Percentiles rank a stretch among this genome's conserved stretches.
phyloP scores from a whole-genome alignment of 768 basidiomycete genomes.

The Suillus alpinus region DNA sequence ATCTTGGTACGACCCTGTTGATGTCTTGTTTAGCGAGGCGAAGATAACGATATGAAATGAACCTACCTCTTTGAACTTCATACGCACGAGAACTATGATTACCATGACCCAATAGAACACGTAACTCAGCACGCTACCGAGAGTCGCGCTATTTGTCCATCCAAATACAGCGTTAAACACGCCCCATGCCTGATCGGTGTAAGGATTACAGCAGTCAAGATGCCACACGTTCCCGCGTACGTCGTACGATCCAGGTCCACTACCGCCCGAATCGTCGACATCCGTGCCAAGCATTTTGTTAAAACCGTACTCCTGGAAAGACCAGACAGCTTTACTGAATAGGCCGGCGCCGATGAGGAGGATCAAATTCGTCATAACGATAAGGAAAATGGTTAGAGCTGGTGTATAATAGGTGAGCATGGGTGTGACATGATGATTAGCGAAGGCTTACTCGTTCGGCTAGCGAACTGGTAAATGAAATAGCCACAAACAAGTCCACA shows the following conservation, averaged over 20 bases:
- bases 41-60: neutral
- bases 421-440: neutral
- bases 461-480: slow-evolving; percentile 78
- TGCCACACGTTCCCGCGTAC: slow-evolving; percentile 88
- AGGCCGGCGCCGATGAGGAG: slow-evolving; percentile 94
- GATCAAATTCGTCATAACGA: slow-evolving; percentile 88
- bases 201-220: slow-evolving; percentile 74
- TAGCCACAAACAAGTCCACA: slow-evolving; percentile 73
- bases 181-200: slow-evolving; percentile 61
- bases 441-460: slow-evolving; percentile 54
- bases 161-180: slow-evolving; percentile 86
- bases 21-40: neutral
- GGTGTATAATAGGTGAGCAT: neutral
- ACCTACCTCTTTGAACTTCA: slow-evolving; percentile 63
- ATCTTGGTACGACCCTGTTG: slow-evolving; percentile 61
- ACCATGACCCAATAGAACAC: slow-evolving; percentile 91
- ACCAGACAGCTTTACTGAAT: slow-evolving; percentile 74
- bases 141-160: slow-evolving; percentile 83
- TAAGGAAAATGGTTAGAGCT: slow-evolving; percentile 84
- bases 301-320: slow-evolving; percentile 70
- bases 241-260: slow-evolving; percentile 82
- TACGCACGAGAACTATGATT: slow-evolving; percentile 58
- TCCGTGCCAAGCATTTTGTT: slow-evolving; percentile 68
- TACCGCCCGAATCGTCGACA: slow-evolving; percentile 62
- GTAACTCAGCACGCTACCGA: slow-evolving; percentile 82